Evolutionary conservation across 306 rosid genomes (phyloP), one percentile per base, ranked within the genome.

Genomic region (Quercus ilex): DNA sequence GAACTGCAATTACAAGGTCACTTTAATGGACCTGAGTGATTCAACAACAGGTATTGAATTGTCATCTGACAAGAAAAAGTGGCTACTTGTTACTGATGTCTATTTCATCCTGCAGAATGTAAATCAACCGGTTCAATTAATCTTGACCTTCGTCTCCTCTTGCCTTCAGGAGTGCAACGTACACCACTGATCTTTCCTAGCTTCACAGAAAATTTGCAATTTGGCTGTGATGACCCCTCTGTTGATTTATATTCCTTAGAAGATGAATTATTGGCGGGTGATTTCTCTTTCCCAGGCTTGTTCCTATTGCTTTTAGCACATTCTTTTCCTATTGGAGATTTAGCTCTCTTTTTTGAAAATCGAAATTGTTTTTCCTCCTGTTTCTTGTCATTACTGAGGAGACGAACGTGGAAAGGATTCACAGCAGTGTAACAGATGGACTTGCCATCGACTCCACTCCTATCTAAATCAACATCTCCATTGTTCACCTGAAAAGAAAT

Each of bases 401-500:
- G 96, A 81, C 76, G 85, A 64, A 95, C 88, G 18, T 79, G 88
- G 78, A 95, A 95, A 35, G 99, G 90, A 74, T 93, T 85, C 3
- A 10, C 87, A 23, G 84, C 80, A 38, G 97, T 85, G 84, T 84
- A 87, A 85, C 93, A 90, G 62, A 91, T 65, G 13, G 97, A 81
- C 19, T 69, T 79, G 35, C 86, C 93, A 14, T 81, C 74, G 19
- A 46, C 79, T 69, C 76, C 87, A 77, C 81, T 80, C 82, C 86
- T 88, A 71, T 91, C 85, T 77, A 95, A 80, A 78, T 89, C 90
- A 21, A 90, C 89, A 17, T 90, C 89, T 57, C 93, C 94, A 63
- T 95, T 93, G 86, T 95, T 95, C 55, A 91, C 98, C 99, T 95
- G 92, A 60, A 88, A 86, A 81, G 56, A 26, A 31, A 30, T 78